Evolutionary conservation across 2,329 filamentous ascomycete genomes (phyloP).

Genomic region (Neoscytalidium dimidiatum): DNA sequence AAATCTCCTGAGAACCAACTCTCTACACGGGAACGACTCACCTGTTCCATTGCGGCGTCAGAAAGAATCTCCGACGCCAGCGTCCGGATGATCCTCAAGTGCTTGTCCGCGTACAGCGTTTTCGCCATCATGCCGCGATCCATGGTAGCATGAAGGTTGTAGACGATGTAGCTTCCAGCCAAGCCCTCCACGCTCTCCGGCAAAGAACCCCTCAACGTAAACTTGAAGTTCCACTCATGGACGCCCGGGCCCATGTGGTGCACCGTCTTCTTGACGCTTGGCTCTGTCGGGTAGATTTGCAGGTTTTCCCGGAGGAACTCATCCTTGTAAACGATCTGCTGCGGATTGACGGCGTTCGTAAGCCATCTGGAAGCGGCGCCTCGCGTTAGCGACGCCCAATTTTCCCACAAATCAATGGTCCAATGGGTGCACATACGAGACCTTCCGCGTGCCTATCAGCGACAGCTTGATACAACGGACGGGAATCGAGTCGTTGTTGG

Average conservation of each 20-base stretch:
- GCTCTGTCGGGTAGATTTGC: constrained; percentile 47
- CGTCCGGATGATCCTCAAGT: constrained; percentile 52
- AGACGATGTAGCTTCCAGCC: constrained; percentile 81
- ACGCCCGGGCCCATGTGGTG: constrained; percentile 53
- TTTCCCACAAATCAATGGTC: background rate
- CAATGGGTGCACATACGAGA: constrained; percentile 39
- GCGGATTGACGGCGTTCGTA: constrained; percentile 40
- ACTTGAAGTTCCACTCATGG: constrained; percentile 54
- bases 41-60: constrained; percentile 45
- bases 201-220: constrained; percentile 48
- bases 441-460: constrained; percentile 50
- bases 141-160: constrained; percentile 87
- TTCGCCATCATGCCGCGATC: constrained; percentile 85
- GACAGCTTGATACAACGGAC: constrained; percentile 50
- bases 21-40: constrained; percentile 22
- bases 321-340: constrained; percentile 49
- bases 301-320: constrained; percentile 49
- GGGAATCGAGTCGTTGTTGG: constrained; percentile 49
- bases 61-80: constrained; percentile 70
- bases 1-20: background rate
- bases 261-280: constrained; percentile 36
- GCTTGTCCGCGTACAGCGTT: constrained; percentile 77
- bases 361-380: constrained; percentile 32
- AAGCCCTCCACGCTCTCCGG: constrained; percentile 92
- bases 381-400: background rate